These are phyloP conservation scores for Prosopis cineraria DNA, from an alignment of 306 rosid species.

Conservation along the genomic window DNA sequence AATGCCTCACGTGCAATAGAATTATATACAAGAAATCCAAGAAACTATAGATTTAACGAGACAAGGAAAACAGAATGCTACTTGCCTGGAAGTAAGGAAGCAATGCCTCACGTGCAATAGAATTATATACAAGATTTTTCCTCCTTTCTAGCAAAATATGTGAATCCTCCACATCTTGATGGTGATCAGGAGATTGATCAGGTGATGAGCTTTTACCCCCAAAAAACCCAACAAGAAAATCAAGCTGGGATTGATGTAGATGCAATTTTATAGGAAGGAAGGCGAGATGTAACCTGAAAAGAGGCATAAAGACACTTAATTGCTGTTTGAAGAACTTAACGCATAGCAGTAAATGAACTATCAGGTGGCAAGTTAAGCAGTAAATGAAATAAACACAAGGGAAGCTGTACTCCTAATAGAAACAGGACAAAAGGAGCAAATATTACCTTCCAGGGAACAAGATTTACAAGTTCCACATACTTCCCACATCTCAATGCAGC, in stretches of 20 bases:
- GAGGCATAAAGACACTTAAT: slow-evolving; percentile 15
- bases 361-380: slow-evolving; percentile 1
- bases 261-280: slow-evolving; percentile 68
- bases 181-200: slow-evolving; percentile 53
- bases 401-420: not conserved
- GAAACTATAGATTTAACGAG: slow-evolving; percentile 4
- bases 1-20: too few species aligned
- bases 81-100: slow-evolving; percentile 99
- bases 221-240: slow-evolving; percentile 82
- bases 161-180: slow-evolving; percentile 65
- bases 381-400: slow-evolving; percentile 11
- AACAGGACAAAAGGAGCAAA: slow-evolving; percentile 15
- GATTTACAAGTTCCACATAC: slow-evolving; percentile 92
- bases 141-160: slow-evolving; percentile 43
- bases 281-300: slow-evolving; percentile 70
- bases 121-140: slow-evolving; percentile 41
- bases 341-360: too few species aligned
- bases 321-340: not conserved
- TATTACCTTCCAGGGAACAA: slow-evolving; percentile 93
- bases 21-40: slow-evolving; percentile 24
- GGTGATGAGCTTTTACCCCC: slow-evolving; percentile 54
- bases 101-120: slow-evolving; percentile 74
- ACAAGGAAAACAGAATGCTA: slow-evolving; percentile 25
- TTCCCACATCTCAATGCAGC: slow-evolving; percentile 87
- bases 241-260: slow-evolving; percentile 90